Evolutionary conservation across 2,329 filamentous ascomycete genomes (phyloP), one percentile per base, ranked within the genome.

Genomic region (Hypomyces rosellus): DNA sequence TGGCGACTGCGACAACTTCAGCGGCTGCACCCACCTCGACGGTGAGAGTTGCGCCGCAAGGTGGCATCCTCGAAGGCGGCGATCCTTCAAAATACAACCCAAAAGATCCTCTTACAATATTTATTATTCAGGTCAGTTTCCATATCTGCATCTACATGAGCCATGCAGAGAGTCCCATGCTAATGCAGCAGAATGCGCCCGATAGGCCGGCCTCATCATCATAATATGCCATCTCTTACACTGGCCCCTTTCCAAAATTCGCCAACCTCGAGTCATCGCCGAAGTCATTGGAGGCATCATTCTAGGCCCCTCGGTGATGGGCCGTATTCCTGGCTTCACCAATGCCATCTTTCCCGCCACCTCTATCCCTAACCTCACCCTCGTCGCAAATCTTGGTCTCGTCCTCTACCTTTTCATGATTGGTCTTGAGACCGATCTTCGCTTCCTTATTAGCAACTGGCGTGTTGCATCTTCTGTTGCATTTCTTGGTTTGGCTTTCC

Each of bases 371-470:
- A 82, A 85, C 47, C 73, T 96, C 45, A 84, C 74, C 59, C 78
- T 91, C 48, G 87, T 89, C 41, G 89, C 90, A 41, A 95, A 93
- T 59, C 69, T 96, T 3, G 90, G 90, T 5, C 73, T 96, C 47
- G 80, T 95, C 13, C 75, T 96, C 7, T 95, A 93, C 64, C 74
- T 96, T 34, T 96, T 96, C 68, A 75, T 95, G 51, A 89, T 95
- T 20, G 90, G 89, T 2, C 75, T 96, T 3, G 90, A 96, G 70
- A 89, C 91, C 41, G 89, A 96, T 62, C 73, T 95, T 39, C 79
- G 86, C 38, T 83, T 89, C 60, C 78, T 95, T 53, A 68, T 84
- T 25, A 82, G 78, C 61, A 95, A 95, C 63, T 95, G 89, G 89
- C 81, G 80, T 42, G 75, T 90, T 4, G 89, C 90, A 0, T 66